phyloP scores from a whole-genome alignment of 1,139 yeast species.

The Yamadazyma atmosphaerica region DNA sequence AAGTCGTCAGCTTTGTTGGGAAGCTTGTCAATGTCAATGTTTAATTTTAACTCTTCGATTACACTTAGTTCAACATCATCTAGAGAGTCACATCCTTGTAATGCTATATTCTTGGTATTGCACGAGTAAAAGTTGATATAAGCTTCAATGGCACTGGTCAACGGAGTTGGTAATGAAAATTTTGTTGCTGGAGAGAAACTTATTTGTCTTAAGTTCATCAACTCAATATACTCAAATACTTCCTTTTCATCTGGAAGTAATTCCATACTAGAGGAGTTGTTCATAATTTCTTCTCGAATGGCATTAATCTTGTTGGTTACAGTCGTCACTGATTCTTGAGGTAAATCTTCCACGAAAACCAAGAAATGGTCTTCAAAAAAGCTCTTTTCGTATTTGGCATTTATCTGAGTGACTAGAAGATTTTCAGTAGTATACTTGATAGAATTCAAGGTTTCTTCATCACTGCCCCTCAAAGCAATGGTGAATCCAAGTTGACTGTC shows the following conservation, averaged over 20 bases:
- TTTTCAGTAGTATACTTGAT: constrained; percentile 82
- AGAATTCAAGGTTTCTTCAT: constrained; percentile 56
- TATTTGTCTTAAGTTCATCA: constrained; percentile 51
- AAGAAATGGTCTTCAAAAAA: constrained; percentile 74
- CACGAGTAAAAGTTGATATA: constrained; percentile 45
- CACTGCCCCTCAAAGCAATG: constrained; percentile 75
- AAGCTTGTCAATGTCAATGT: constrained; percentile 25
- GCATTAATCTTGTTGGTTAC: constrained; percentile 10
- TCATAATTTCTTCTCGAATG: constrained; percentile 14
- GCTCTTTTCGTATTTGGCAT: constrained; percentile 78
- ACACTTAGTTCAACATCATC: constrained; percentile 24
- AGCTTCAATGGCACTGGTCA: constrained; percentile 54
- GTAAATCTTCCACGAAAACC: constrained; percentile 18
- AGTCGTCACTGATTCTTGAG: constrained; percentile 10
- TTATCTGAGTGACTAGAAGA: constrained; percentile 73
- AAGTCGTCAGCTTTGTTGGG: constrained; percentile 40
- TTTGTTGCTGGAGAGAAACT: constrained; percentile 78
- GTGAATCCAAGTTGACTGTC: constrained; percentile 79
- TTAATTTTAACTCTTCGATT: constrained; percentile 28
- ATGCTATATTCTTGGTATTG: constrained; percentile 24
- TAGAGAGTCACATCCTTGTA: constrained; percentile 22
- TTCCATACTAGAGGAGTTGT: constrained; percentile 12
- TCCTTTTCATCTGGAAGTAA: constrained; percentile 31
- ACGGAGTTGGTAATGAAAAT: constrained; percentile 64
- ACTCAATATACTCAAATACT: constrained; percentile 48